Percentiles rank a stretch among this genome's conserved stretches.
Evolutionary conservation across 176 grass and related monocot genomes (phyloP).

Genomic region (Saccharum spontaneum): DNA sequence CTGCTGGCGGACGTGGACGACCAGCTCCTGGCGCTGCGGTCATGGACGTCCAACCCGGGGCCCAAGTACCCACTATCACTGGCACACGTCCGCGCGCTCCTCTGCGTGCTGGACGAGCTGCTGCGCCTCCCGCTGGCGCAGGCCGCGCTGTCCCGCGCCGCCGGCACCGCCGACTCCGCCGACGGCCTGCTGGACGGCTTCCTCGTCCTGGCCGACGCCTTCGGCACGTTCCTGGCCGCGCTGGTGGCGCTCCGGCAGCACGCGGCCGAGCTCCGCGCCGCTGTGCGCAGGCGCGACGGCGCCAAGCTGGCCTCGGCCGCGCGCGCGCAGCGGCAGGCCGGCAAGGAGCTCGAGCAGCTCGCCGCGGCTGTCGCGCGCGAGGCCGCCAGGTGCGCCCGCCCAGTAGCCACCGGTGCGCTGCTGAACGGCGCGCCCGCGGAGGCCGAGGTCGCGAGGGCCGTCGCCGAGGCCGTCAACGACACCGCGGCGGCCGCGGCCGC

Average conservation of each 20-base stretch:
- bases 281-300: conserved; percentile 34
- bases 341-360: conserved; percentile 40
- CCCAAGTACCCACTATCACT: conserved; percentile 33
- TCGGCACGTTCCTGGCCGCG: conserved; percentile 42
- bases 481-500: conserved; percentile 29
- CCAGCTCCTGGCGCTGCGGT: conserved; percentile 43
- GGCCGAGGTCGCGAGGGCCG: conserved; percentile 29
- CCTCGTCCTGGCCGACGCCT: conserved; percentile 65
- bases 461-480: conserved; percentile 40
- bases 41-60: conserved; percentile 27
- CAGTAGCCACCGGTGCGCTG: neutral
- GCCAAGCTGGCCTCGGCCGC: conserved; percentile 32
- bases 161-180: neutral
- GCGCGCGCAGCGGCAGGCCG: conserved; percentile 28
- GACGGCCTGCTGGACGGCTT: conserved; percentile 60
- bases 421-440: neutral
- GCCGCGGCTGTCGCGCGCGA: conserved; percentile 30
- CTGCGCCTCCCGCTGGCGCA: conserved; percentile 42
- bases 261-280: conserved; percentile 37
- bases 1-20: conserved; percentile 47
- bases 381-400: neutral
- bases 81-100: conserved; percentile 48
- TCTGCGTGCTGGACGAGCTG: conserved; percentile 63
- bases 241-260: conserved; percentile 40
- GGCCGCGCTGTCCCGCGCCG: neutral